These are phyloP conservation scores for Diaporthe sp. DNA, from an alignment of 2,329 filamentous ascomycete genomes.

Conservation along the genomic window DNA sequence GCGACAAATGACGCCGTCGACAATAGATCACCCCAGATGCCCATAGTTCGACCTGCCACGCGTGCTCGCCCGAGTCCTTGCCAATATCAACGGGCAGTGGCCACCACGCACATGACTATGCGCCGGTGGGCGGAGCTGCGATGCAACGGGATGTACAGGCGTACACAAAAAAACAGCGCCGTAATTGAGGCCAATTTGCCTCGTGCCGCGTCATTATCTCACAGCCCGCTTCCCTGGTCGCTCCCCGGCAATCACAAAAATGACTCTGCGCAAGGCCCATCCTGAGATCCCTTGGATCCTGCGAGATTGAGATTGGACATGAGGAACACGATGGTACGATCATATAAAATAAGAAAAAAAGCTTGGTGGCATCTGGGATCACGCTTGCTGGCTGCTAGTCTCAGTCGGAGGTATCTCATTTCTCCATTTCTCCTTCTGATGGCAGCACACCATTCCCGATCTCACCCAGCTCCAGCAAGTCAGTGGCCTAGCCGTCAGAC, in stretches of 20 bases:
- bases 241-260: slow-evolving; percentile 13
- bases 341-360: not conserved
- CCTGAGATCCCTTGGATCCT: slow-evolving; percentile 18
- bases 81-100: not conserved
- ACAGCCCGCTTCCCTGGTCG: slow-evolving; percentile 15
- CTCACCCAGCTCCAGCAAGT: not conserved
- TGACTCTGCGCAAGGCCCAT: slow-evolving; percentile 24
- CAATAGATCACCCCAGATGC: not conserved
- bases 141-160: not conserved
- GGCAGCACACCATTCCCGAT: not conserved
- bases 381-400: not conserved
- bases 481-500: not conserved
- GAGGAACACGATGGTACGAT: slow-evolving; percentile 10
- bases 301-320: slow-evolving; percentile 26
- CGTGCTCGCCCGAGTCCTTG: not conserved
- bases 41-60: not conserved
- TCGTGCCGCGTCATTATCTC: slow-evolving; percentile 16
- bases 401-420: not conserved
- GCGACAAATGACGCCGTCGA: slow-evolving; percentile 4
- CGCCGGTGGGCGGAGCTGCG: not conserved
- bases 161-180: not conserved
- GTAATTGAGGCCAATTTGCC: slow-evolving; percentile 7
- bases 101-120: not conserved
- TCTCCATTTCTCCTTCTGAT: too few species aligned
- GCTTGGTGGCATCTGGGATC: not conserved